Evolutionary conservation across 2,329 filamentous ascomycete species (phyloP), one percentile per base, ranked within the genome.

Genomic region (Arthrobotrys entomopaga): DNA sequence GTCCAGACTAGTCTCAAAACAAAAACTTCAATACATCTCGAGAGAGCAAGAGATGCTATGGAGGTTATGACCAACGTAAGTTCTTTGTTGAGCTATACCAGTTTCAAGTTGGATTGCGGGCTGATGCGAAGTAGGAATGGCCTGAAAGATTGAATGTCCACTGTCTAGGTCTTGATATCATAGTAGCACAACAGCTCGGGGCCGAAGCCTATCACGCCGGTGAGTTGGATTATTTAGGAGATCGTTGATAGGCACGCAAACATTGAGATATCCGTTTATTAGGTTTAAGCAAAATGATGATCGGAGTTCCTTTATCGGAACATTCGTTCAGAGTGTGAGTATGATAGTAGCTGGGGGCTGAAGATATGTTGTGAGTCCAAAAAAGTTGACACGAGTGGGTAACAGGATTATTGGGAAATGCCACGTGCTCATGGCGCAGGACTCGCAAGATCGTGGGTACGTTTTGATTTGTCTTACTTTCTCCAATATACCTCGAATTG

Each of bases 1-100:
- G 82, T 90, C 0, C 86, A 93, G 1, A 81, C 57, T 7, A 67
- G 88, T 3, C 82, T 94, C 5, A 83, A 95, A 72, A 88, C 87
- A 69, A 84, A 96, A 1, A 89, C 92, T 76, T 78, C 50, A 5
- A 42, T 10, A 92, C 10, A 82, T 93, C 0, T 85, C 85, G 11
- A 83, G 82, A 26, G 81, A 81, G 2, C 82, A 84, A 0, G 80
- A 80, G 0, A 86, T 85, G 59, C 53, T 24, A 67, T 74, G 52
- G 63, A 59, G 5, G 6, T 22, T n/a, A 67, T 74, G 70, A 46
- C 34, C 19, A 67, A 67, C 16, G 70, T 64, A 53, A 24, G n/a
- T 16, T 22, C 15, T 61, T 61, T 19, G 2, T 29, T 15, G n/a
- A 8, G 15, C 16, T 54, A n/a, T n/a, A 22, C 13, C 16, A 10